Evolutionary conservation across 257 asterid species (phyloP), one percentile per base, ranked within the genome.

Genomic region (Primulina huaijiensis): DNA sequence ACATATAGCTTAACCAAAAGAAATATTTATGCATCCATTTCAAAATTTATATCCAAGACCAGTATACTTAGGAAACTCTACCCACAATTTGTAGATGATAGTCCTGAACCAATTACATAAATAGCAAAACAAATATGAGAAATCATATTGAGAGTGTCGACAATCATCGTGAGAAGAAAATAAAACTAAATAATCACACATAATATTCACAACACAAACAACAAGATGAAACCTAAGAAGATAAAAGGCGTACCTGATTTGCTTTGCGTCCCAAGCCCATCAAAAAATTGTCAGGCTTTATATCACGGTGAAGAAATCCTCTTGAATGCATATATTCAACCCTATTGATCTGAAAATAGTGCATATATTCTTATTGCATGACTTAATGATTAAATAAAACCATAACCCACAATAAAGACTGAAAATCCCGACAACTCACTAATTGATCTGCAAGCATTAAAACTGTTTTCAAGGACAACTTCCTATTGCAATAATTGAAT

Each of bases 251-350:
- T 67, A 82, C 98, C 97, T 92, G 98, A 72, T 92, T 92, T 65
- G 98, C 97, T 87, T 90, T 92, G 87, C 98, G 96, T 73, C 98
- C 97, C 83, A 92, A 80, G 75, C 98, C 98, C 98, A 92, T 92
- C 63, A 92, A 81, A 71, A 86, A 92, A 75, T 90, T 90, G 78
- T 92, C 98, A 20, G 98, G 98, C 88, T 92, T 92, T 78, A 92
- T 89, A 81, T 92, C 98, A 69, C 98, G 98, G 76, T 92, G 98
- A 80, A 92, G 98, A 83, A 92, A 90, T 76, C 98, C 98, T 86
- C 92, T 85, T 56, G 96, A 87, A 75, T 92, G 98, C 81, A 87
- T 83, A 77, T 92, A 92, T 69, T 92, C 98, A 82, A 92, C 97
- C 90, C 98, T 92, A 76, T 90, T 92, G 71, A 92, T 90, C 98